Evolutionary conservation across 2,329 filamentous ascomycete species (phyloP).

Genomic region (Claviceps sp.): DNA sequence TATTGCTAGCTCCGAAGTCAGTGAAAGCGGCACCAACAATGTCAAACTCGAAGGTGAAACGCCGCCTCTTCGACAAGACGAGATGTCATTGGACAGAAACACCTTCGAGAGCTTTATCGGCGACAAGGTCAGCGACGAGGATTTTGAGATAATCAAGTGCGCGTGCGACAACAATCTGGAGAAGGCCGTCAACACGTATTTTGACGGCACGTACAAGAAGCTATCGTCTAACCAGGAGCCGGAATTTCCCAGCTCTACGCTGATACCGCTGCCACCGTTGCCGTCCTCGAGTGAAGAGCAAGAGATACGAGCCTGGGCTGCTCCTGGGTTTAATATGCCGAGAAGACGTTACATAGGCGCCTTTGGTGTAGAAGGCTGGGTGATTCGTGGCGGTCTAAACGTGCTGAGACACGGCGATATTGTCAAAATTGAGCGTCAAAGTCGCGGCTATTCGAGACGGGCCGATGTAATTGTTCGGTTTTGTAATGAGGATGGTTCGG

Average conservation of each 20-base stretch:
- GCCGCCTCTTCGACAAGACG: slow-evolving; percentile 11
- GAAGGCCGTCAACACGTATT: slow-evolving; percentile 54
- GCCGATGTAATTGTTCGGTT: slow-evolving; percentile 87
- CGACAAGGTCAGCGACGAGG: slow-evolving; percentile 35
- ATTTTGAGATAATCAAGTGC: slow-evolving; percentile 36
- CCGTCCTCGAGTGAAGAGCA: background rate
- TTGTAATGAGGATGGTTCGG: slow-evolving; percentile 62
- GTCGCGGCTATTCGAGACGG: slow-evolving; percentile 46
- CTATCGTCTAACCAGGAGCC: slow-evolving; percentile 16
- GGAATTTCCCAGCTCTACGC: background rate
- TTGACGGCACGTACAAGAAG: slow-evolving; percentile 54
- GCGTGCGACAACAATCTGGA: slow-evolving; percentile 46
- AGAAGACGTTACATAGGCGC: slow-evolving; percentile 66
- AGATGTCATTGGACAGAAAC: slow-evolving; percentile 38
- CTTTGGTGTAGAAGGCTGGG: slow-evolving; percentile 86
- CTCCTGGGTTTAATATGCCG: slow-evolving; percentile 18
- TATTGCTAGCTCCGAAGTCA: slow-evolving; percentile 6
- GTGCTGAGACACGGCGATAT: slow-evolving; percentile 68
- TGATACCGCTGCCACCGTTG: background rate
- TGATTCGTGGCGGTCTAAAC: slow-evolving; percentile 66
- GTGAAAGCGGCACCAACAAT: slow-evolving; percentile 4
- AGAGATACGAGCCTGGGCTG: background rate
- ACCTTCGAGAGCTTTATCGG: slow-evolving; percentile 49
- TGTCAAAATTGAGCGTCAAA: slow-evolving; percentile 80
- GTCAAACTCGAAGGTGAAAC: slow-evolving; percentile 6